These are phyloP conservation scores for Spongispora temasekensis DNA, from an alignment of 1,284 basidiomycete genomes.

Conservation along the genomic window DNA sequence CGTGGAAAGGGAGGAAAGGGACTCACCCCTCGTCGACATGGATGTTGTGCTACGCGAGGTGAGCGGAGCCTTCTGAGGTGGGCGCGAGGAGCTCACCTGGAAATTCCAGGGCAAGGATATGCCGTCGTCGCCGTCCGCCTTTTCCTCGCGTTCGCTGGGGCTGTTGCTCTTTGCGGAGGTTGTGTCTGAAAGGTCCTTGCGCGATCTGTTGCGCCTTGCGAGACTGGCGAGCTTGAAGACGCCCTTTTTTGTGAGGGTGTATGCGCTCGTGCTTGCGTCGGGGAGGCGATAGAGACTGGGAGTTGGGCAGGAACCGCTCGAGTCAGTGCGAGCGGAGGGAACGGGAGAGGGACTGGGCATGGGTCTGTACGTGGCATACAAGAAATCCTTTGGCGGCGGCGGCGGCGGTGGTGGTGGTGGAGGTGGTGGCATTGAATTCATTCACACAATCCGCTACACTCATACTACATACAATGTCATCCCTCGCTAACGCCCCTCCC, in stretches of 20 bases:
- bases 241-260: slow-evolving; percentile 24
- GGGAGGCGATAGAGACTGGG: slow-evolving; percentile 19
- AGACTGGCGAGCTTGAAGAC: slow-evolving; percentile 30
- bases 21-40: slow-evolving; percentile 76
- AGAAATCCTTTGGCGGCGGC: no score
- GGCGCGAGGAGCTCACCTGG: slow-evolving; percentile 48
- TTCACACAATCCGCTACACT: no score
- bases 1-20: background rate
- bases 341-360: no score
- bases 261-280: slow-evolving; percentile 17
- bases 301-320: slow-evolving; percentile 24
- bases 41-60: slow-evolving; percentile 60
- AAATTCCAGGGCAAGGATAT: slow-evolving; percentile 76
- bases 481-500: no score
- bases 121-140: slow-evolving; percentile 54
- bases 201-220: slow-evolving; percentile 40
- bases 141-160: slow-evolving; percentile 20
- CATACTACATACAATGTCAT: no score
- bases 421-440: no score
- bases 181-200: slow-evolving; percentile 31
- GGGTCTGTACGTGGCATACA: no score
- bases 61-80: background rate
- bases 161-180: slow-evolving; percentile 19
- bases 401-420: no score
- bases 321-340: slow-evolving; percentile 32